Conservation (phyloP, 352 stramenopile genomes). For the Pythium coloratum region DNA sequence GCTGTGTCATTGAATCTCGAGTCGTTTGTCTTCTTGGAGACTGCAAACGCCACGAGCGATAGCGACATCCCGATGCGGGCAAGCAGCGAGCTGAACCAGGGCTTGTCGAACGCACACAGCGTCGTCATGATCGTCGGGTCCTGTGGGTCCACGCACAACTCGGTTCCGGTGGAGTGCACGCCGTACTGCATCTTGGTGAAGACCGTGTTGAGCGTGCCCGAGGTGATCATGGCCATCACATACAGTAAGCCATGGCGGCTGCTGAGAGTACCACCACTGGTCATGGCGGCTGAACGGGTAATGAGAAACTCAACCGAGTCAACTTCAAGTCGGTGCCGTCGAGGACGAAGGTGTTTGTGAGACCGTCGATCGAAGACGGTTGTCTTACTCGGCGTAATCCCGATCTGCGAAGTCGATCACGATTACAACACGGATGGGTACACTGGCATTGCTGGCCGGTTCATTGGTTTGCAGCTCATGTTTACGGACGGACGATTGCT, state of each 20-base stretch:
- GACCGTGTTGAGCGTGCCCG: slow-evolving; percentile 75
- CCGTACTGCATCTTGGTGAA: slow-evolving; percentile 82
- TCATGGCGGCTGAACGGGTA: not conserved
- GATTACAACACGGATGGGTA: too few relatives aligned
- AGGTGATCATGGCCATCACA: slow-evolving; percentile 61
- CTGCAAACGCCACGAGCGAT: slow-evolving; percentile 44
- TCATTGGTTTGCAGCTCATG: too few relatives aligned
- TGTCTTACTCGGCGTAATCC: too few relatives aligned
- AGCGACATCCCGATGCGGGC: slow-evolving; percentile 78
- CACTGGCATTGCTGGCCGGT: too few relatives aligned
- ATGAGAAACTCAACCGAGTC: too few relatives aligned
- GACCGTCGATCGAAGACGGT: too few relatives aligned
- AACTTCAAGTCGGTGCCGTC: too few relatives aligned
- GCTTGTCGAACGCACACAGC: slow-evolving; percentile 74
- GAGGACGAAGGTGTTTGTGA: too few relatives aligned
- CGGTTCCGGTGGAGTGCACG: slow-evolving; percentile 46
- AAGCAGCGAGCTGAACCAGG: slow-evolving; percentile 77
- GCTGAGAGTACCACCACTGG: not conserved
- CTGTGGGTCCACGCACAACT: slow-evolving; percentile 50
- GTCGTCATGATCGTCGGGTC: slow-evolving; percentile 28
- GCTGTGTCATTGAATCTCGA: too few relatives aligned
- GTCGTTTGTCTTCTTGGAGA: too few relatives aligned
- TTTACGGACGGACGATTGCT: too few relatives aligned
- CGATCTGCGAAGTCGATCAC: too few relatives aligned
- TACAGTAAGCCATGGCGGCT: slow-evolving; percentile 26